Percentiles rank a stretch among this genome's conserved stretches.
These are phyloP conservation scores for Suhomyces kilbournensis DNA, from an alignment of 805 yeast genomes.

Conservation along the genomic window DNA sequence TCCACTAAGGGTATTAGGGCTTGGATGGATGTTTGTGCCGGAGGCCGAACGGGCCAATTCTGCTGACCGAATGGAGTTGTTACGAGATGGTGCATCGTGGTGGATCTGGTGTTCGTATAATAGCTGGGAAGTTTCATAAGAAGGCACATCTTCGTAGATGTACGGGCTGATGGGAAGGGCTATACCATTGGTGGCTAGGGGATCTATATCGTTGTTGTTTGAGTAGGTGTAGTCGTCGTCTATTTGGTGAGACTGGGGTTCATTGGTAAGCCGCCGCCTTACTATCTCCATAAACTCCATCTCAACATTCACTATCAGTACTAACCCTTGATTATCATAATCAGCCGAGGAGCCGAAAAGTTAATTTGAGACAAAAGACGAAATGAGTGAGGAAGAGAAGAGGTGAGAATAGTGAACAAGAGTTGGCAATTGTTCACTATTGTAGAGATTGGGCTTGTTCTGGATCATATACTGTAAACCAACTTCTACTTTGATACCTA, in stretches of 20 bases:
- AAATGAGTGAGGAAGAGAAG: too few species aligned
- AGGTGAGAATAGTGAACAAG: too few species aligned
- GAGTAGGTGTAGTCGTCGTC: slow-evolving; percentile 28
- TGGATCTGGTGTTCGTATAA: slow-evolving; percentile 15
- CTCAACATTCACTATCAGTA: too few species aligned
- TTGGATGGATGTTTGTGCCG: slow-evolving; percentile 3
- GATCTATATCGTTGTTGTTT: not conserved
- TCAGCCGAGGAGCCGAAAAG: not conserved
- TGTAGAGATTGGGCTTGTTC: too few species aligned
- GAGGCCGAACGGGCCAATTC: not conserved
- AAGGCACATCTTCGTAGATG: slow-evolving; percentile 37
- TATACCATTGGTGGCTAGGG: not conserved
- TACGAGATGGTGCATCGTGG: not conserved
- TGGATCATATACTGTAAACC: too few species aligned
- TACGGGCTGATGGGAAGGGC: not conserved
- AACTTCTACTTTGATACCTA: too few species aligned
- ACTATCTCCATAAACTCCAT: slow-evolving; percentile 24
- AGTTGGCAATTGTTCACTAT: too few species aligned
- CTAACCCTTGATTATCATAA: too few species aligned
- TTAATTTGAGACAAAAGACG: not conserved
- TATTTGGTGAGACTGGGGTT: slow-evolving; percentile 28
- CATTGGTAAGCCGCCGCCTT: slow-evolving; percentile 23
- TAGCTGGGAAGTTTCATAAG: slow-evolving; percentile 40
- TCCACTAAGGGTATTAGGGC: not conserved
- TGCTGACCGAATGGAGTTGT: not conserved